Evolutionary conservation across 495 filamentous ascomycete genomes (phyloP), one percentile per base, ranked within the genome.

Genomic region (Viridothelium virens): DNA sequence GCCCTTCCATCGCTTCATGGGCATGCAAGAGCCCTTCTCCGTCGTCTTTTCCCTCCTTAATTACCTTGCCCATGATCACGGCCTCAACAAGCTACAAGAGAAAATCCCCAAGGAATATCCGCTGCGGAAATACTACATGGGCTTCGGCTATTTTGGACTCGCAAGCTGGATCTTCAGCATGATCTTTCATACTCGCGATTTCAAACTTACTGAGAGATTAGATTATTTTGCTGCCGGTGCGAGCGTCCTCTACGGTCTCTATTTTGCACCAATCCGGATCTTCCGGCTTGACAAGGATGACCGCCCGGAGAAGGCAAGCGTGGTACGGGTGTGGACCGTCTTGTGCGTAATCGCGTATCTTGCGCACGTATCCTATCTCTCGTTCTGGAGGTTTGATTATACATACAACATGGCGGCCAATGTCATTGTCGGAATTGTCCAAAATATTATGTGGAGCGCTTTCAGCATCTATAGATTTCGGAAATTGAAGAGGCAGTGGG

Each of bases 331-430:
- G 3, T 96, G 91, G 94, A 91, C 90, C 3, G 72, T 78, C 2
- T 67, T 88, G 9, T 97, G 94, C 72, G 73, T 86, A 34, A 63
- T 77, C 2, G 76, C 96, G 47, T 98, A 94, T 76, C 78, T 80
- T 14, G 77, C 83, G 38, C 94, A 98, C 73, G 88, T 95, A 63
- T 83, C 80, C 66, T 98, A 96, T 74, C 82, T 98, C 59, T 90
- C 84, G 70, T 84, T 91, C 67, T 88, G 90, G 83, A 80, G 80
- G 37, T 98, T 94, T 91, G 89, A 97, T 74, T 98, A 98, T 73
- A 87, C 86, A 2, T 98, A 98, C 78, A 98, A 98, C 71, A 98
- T 97, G 92, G 84, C 86, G 1, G 95, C 92, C 18, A 97, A 97
- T 71, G 90, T 98, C 36, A 86, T 84, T 12, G 83, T 89, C 34